Base-by-base conservation (phyloP, 371 early-diverging fungal genomes). In the Phascolomyces articulosus region DNA sequence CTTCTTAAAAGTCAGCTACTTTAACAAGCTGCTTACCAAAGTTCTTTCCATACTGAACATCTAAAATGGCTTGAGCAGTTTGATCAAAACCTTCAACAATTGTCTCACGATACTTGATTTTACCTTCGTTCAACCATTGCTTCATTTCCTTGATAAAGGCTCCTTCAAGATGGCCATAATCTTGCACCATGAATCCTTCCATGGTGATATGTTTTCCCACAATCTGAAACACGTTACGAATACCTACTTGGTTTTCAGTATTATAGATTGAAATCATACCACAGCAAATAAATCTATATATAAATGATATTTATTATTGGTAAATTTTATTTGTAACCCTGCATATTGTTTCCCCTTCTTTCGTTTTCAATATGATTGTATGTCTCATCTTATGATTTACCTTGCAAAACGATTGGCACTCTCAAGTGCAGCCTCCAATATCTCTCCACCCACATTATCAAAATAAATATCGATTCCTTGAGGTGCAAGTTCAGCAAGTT, bases 1-100 rank as follows among this genome's bases (percentile, higher is more conserved):
- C n/a, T n/a, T n/a, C n/a, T 38, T 77, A 77, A 51, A 74, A 61
- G 53, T 79, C 76, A 28, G 81, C 81, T 67, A 90, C 86, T 73
- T 91, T 87, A 69, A 95, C 82, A 20, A 94, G 68, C 74, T 87
- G 84, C 83, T 96, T 96, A 55, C 96, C 96, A 63, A 87, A 87
- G 79, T 94, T 95, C 23, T 75, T 84, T 47, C 95, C 94, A 60
- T 87, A 84, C 65, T 93, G 83, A 64, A 96, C 75, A 58, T 85
- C 88, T 24, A 93, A 72, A 40, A 94, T 83, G 2, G 91, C 93
- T 47, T 82, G 72, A 16, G 95, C 94, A 16, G 92, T 87, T 54
- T 86, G 89, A 55, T 93, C 94, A 61, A 95, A 79, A 13, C 96
- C 96, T 21, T 89, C 83, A 38, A 82, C 74, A 26, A 94, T 68